Base-by-base conservation (phyloP, 139 green algal genomes). In the Zygnema cylindricum region DNA sequence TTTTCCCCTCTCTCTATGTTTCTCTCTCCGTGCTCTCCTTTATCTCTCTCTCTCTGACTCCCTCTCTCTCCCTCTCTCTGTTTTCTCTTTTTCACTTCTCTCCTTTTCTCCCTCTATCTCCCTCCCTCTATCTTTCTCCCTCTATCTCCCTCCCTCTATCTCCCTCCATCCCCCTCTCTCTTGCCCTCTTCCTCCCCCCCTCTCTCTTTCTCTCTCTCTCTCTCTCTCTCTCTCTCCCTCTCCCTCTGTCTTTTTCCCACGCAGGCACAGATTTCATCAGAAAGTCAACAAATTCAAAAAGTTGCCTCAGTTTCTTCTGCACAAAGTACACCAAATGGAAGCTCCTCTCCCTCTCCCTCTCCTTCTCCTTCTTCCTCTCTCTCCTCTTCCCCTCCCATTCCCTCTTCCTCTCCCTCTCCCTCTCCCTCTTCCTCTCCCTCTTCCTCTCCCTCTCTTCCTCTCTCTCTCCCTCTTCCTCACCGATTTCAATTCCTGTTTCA, bases 401-500 rank as follows among this genome's bases (percentile, higher is more conserved):
- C 0, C 7, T 49, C n/a, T 33, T 7, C 76, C 0, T 7, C 32
- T 43, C 7, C 2, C 22, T 49, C 76, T 0, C 32, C 76, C 76
- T 71, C 76, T 76, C 38, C n/a, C 76, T 83, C 76, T n/a, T 43
- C n/a, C 22, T 76, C 76, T 35, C 1, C 76, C 32, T 11, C 76
- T 73, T 22, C 76, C 21, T 83, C 76, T 25, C 21, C 76, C 76
- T 83, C 76, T 22, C 76, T 1, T 3, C 76, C 76, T 83, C 76
- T 0, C 57, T 42, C 76, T 38, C 76, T 11, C 21, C 76, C 76
- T 40, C 76, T 40, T 83, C 76, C 0, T 83, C 76, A 32, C 32
- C 76, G 38, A 7, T 25, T 1, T 40, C 30, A 82, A 1, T 2
- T 32, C 40, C 1, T 69, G 75, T 41, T 55, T 25, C n/a, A n/a